Conservation (phyloP, 805 yeast genomes). For the Tetrapisispora pingtungensis region DNA sequence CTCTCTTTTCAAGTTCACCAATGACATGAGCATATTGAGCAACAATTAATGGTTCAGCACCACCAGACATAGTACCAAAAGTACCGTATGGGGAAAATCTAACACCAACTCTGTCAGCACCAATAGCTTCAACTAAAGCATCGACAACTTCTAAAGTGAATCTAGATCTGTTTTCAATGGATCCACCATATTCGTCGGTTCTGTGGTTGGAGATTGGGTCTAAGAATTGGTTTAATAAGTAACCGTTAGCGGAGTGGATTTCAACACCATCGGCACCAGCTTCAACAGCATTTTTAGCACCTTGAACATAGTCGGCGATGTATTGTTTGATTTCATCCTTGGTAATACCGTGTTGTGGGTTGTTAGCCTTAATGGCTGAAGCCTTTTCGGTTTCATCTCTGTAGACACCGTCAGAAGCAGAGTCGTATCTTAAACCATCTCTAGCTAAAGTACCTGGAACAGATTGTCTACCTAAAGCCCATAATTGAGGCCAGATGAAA, state of each 20-base stretch:
- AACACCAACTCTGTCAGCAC: slow-evolving; percentile 38
- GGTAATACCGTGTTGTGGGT: slow-evolving; percentile 24
- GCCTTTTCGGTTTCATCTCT: slow-evolving; percentile 26
- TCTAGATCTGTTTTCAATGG: slow-evolving; percentile 39
- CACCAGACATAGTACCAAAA: slow-evolving; percentile 32
- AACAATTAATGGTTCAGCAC: slow-evolving; percentile 19
- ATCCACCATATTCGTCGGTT: slow-evolving; percentile 47
- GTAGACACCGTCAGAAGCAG: slow-evolving; percentile 32
- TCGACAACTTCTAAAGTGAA: slow-evolving; percentile 40
- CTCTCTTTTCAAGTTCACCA: slow-evolving; percentile 32
- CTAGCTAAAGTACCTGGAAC: slow-evolving; percentile 29
- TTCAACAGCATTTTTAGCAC: slow-evolving; percentile 33
- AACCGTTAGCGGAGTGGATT: slow-evolving; percentile 60
- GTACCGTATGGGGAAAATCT: slow-evolving; percentile 41
- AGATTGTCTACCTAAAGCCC: slow-evolving; percentile 38
- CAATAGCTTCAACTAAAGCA: slow-evolving; percentile 39
- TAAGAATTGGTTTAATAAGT: slow-evolving; percentile 45
- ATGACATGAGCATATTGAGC: slow-evolving; percentile 34
- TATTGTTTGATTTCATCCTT: slow-evolving; percentile 32
- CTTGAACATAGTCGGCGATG: slow-evolving; percentile 33
- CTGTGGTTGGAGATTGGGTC: slow-evolving; percentile 35
- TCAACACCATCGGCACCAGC: slow-evolving; percentile 50
- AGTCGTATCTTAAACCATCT: slow-evolving; percentile 30
- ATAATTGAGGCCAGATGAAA: slow-evolving; percentile 38
- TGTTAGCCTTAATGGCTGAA: slow-evolving; percentile 26